Evolutionary conservation across 2,329 filamentous ascomycete species (phyloP).

Genomic region (Samsoniella hepiali): DNA sequence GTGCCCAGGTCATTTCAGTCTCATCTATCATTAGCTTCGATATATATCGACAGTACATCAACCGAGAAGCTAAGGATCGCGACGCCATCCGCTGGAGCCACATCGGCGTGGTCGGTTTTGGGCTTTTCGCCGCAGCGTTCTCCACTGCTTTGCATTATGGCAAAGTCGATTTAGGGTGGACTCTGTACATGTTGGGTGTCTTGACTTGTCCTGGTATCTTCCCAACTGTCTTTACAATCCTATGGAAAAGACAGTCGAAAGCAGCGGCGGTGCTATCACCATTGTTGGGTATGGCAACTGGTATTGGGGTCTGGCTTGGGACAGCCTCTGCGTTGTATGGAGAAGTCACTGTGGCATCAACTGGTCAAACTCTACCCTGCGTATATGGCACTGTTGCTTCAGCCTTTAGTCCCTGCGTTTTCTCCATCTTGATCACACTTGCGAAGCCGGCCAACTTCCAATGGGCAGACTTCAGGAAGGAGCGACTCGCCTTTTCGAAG

Average conservation of each 20-base stretch:
- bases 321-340: conserved; percentile 45
- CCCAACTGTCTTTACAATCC: conserved; percentile 50
- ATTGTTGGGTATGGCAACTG: conserved; percentile 47
- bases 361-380: conserved; percentile 47
- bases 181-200: conserved; percentile 52
- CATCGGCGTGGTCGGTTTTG: conserved; percentile 51
- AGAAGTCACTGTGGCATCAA: conserved; percentile 45
- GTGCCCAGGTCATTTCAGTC: conserved; percentile 51
- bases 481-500: conserved; percentile 37
- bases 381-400: conserved; percentile 53
- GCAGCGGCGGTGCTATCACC: conserved; percentile 49
- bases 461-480: conserved; percentile 39
- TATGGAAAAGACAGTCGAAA: conserved; percentile 50
- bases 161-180: conserved; percentile 53
- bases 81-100: conserved; percentile 52
- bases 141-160: conserved; percentile 52
- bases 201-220: conserved; percentile 53
- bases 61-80: conserved; percentile 41
- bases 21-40: conserved; percentile 54
- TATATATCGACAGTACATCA: conserved; percentile 50
- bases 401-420: conserved; percentile 38
- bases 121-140: conserved; percentile 48
- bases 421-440: conserved; percentile 46
- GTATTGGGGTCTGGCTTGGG: conserved; percentile 51
- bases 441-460: conserved; percentile 41